Base-by-base conservation (phyloP, 305 asterid species). In the Coffea humblotiana region DNA sequence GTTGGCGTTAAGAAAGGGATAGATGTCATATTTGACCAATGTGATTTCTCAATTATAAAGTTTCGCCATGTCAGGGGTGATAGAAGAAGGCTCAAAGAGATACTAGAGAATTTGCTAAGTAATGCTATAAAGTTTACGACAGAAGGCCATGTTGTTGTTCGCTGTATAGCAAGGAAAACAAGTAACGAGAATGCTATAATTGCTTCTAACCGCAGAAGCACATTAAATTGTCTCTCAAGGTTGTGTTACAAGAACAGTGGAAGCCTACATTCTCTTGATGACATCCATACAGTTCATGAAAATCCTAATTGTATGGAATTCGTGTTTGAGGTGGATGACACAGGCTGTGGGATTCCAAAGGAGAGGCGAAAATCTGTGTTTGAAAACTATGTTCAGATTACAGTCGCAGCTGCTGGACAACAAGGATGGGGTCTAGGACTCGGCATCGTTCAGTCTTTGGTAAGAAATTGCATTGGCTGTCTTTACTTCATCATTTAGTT, bases 1-100 rank as follows among this genome's bases (percentile, higher is more conserved):
- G 77, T 82, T 8, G 97, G 94, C 72, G 84, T 78, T 82, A 92
- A 80, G 76, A 90, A 91, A 82, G 97, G 92, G 8, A 89, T 93
- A 1, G 99, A 93, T 76, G 92, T 93, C 58, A 84, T 95, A 40
- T 83, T 92, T 83, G 98, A 92, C 70, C 92, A 90, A 0, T 82
- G 72, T 32, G 97, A 92, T 81, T 93, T 90, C 54, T 90, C 96
- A 6, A 11, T 91, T 70, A 29, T 77, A 2, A 87, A 85, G 66
- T 83, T 29, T 7, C 79, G 83, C 82, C 81, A 63, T 23, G 96
- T 87, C 19, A 89, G 58, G 83, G 97, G 98, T 2, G 91, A 88
- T 14, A 71, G 80, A n/a, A 81, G 77, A 23, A 80, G 82, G 70
- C 77, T 88, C 15, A 83, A 75, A 58, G 88, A 85, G 81, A 83